Evolutionary conservation across 108 stramenopile genomes (phyloP).

Genomic region (Halocafeteria seosinensis): DNA sequence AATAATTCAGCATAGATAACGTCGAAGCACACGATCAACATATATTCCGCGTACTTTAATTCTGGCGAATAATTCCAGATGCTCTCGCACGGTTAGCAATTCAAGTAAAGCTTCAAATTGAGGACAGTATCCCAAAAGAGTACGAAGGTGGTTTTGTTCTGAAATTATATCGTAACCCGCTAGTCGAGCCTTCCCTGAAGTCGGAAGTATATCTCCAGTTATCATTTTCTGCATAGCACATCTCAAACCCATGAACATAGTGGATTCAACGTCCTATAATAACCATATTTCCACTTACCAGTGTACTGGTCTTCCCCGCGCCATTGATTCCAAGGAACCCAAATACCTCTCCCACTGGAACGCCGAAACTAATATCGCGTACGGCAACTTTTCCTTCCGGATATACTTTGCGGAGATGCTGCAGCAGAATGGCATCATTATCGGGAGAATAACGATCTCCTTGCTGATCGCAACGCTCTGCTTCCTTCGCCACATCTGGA

Average conservation of each 20-base stretch:
- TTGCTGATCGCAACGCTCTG: neutral
- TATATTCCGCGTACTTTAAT: slow-evolving; percentile 38
- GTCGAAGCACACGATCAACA: too few species aligned
- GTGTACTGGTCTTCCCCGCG: slow-evolving; percentile 4
- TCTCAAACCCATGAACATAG: too few species aligned
- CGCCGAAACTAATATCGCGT: slow-evolving; percentile 22
- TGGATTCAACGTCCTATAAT: neutral
- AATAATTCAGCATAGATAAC: too few species aligned
- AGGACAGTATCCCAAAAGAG: slow-evolving; percentile 46
- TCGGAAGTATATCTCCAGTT: slow-evolving; percentile 35
- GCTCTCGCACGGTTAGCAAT: slow-evolving; percentile 36
- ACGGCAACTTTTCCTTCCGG: slow-evolving; percentile 27
- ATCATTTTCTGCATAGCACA: slow-evolving; percentile 20
- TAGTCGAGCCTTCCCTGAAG: slow-evolving; percentile 37
- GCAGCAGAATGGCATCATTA: slow-evolving; percentile 9
- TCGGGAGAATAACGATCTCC: neutral
- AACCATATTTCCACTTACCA: too few species aligned
- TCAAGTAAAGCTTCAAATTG: slow-evolving; percentile 50
- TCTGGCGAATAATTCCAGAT: slow-evolving; percentile 46
- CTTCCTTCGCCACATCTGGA: slow-evolving; percentile 4
- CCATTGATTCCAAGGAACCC: slow-evolving; percentile 13
- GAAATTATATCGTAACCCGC: slow-evolving; percentile 32
- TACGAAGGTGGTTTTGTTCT: slow-evolving; percentile 33
- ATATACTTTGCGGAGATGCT: slow-evolving; percentile 1
- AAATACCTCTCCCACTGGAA: slow-evolving; percentile 32